Conservation (phyloP, 495 filamentous ascomycete species). For the Podospora didyma region DNA sequence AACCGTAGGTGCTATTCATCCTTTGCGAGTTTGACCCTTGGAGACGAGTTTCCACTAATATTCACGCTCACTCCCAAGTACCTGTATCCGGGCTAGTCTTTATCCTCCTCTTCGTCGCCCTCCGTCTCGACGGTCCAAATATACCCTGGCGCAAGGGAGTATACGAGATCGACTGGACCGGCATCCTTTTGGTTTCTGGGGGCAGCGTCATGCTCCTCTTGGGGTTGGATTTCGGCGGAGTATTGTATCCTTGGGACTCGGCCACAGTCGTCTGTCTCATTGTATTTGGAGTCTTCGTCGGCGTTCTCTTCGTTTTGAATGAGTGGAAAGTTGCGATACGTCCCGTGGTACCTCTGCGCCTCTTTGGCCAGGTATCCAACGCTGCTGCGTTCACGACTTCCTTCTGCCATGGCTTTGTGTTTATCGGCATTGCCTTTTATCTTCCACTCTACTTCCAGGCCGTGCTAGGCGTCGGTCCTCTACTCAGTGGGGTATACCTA, state of each 20-base stretch:
- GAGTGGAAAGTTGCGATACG: conserved; percentile 67
- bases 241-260: conserved; percentile 66
- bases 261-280: conserved; percentile 69
- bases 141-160: conserved; percentile 64
- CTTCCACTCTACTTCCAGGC: conserved; percentile 72
- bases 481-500: conserved; percentile 71
- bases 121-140: conserved; percentile 66
- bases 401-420: conserved; percentile 63
- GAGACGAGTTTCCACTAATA: too few species aligned
- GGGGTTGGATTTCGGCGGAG: conserved; percentile 70
- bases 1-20: conserved; percentile 36
- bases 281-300: conserved; percentile 61
- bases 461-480: conserved; percentile 64
- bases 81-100: conserved; percentile 65
- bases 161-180: conserved; percentile 68
- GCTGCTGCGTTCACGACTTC: conserved; percentile 51
- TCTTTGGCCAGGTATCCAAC: conserved; percentile 60
- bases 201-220: conserved; percentile 75
- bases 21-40: not conserved
- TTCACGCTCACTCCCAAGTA: conserved; percentile 26
- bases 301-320: conserved; percentile 56
- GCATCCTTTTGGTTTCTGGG: conserved; percentile 62
- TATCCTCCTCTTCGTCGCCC: conserved; percentile 60
- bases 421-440: conserved; percentile 66
- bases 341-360: conserved; percentile 66